These are phyloP conservation scores for Euphorbia celastroides DNA, from an alignment of 441 rosid species.

Conservation along the genomic window DNA sequence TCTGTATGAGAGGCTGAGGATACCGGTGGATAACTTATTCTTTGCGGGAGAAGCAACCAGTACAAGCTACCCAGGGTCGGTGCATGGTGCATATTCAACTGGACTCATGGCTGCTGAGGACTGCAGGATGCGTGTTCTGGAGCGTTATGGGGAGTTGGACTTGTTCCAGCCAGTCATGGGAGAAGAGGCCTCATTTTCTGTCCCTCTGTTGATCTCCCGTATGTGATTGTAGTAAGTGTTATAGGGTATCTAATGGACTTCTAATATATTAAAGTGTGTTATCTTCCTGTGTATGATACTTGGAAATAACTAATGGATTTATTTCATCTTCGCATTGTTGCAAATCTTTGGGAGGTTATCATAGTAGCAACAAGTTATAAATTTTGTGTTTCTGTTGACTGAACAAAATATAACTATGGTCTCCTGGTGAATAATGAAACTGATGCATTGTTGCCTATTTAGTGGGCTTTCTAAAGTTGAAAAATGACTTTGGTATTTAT, in stretches of 20 bases:
- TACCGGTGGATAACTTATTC: conserved; percentile 89
- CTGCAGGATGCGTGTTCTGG: conserved; percentile 92
- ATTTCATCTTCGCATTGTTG: too few species aligned
- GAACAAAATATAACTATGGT: too few species aligned
- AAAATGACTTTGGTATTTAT: too few species aligned
- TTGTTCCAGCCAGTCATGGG: conserved; percentile 71
- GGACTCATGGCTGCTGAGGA: conserved; percentile 87
- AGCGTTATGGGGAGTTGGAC: conserved; percentile 73
- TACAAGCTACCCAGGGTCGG: conserved; percentile 69
- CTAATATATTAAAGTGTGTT: background rate
- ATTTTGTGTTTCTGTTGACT: too few species aligned
- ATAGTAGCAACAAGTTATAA: too few species aligned
- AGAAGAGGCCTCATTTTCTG: conserved; percentile 55
- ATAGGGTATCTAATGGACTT: background rate
- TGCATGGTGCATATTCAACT: conserved; percentile 88
- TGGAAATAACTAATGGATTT: background rate
- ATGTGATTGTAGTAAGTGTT: conserved; percentile 32
- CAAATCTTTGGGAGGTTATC: too few species aligned
- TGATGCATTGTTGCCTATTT: too few species aligned
- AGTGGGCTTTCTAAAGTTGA: too few species aligned
- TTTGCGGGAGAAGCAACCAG: conserved; percentile 99
- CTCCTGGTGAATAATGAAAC: too few species aligned
- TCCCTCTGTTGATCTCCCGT: conserved; percentile 82
- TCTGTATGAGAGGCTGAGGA: conserved; percentile 77
- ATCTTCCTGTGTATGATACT: background rate